These are phyloP conservation scores for Panaeolus papilionaceus DNA, from an alignment of 768 basidiomycete species.

Conservation along the genomic window DNA sequence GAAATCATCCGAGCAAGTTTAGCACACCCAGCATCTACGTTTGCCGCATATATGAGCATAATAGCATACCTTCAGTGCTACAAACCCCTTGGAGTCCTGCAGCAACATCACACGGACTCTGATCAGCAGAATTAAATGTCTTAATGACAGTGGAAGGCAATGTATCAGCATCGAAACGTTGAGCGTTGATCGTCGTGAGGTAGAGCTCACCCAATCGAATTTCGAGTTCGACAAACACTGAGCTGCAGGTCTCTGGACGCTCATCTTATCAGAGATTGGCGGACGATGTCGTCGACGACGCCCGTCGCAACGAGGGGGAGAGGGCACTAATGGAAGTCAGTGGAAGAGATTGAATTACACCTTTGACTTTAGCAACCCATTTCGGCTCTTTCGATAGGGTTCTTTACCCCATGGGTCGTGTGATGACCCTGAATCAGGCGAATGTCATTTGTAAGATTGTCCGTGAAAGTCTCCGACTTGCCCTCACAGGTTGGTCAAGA, in stretches of 20 bases:
- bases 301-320: neutral
- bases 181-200: neutral
- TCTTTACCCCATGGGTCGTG: neutral
- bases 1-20: neutral
- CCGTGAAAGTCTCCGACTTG: neutral
- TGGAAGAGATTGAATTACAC: neutral
- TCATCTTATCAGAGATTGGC: slow-evolving; percentile 16
- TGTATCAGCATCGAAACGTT: neutral
- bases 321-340: neutral
- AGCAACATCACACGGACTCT: slow-evolving; percentile 52
- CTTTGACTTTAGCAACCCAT: neutral
- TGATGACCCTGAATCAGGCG: slow-evolving; percentile 12
- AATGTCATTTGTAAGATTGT: slow-evolving; percentile 12
- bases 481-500: neutral
- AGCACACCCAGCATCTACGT: neutral
- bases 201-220: slow-evolving; percentile 35
- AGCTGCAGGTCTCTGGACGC: slow-evolving; percentile 28
- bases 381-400: slow-evolving; percentile 3
- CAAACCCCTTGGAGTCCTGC: slow-evolving; percentile 48
- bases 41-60: neutral
- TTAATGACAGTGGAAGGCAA: slow-evolving; percentile 23
- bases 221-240: slow-evolving; percentile 22
- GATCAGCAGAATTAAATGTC: slow-evolving; percentile 45
- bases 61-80: slow-evolving; percentile 39
- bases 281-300: neutral